Evolutionary conservation across 106 monocot genomes (phyloP), one percentile per base, ranked within the genome.

Genomic region (Dactylorhiza incarnata): DNA sequence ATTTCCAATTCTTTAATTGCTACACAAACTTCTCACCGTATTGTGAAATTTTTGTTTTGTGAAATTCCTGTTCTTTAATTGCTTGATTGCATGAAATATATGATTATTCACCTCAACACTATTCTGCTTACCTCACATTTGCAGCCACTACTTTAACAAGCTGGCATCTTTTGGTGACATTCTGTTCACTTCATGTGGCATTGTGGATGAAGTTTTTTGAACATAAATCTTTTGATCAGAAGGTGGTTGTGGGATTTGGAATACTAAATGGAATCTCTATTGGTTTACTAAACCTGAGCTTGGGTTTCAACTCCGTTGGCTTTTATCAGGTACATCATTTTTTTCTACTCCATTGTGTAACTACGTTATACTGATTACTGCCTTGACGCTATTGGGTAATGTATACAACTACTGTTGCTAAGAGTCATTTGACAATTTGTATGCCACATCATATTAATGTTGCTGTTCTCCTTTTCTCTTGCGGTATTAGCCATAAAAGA

Each of bases 121-220:
- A 29, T 65, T 65, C 26, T 65, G 26, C 9, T 65, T 65, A 65
- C 5, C 29, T 65, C 65, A 29, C 65, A 11, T 29, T 69, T 46
- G 45, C 94, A 94, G 94, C 94, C 67, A 94, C 94, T 44, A 94
- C 94, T 55, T 83, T 95, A 85, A 95, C 95, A 74, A 95, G 95
- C 81, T 95, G 95, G 95, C 95, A 95, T 92, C 92, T 95, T 51
- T 85, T 95, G 62, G 95, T 95, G 68, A 95, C 94, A 14, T 94
- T 94, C 67, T 94, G 94, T 76, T 91, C 94, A 7, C 91, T 94
- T 63, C 94, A 94, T 79, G 87, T 91, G 73, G 94, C 94, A 59
- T 72, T 88, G 71, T 88, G 86, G 89, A 73, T 92, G 90, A 90
- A 90, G 74, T 74, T 95, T 19, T 95, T 95, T 75, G 95, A 95